Evolutionary conservation across 768 basidiomycete species (phyloP), one percentile per base, ranked within the genome.

Genomic region (Lactarius sp.): DNA sequence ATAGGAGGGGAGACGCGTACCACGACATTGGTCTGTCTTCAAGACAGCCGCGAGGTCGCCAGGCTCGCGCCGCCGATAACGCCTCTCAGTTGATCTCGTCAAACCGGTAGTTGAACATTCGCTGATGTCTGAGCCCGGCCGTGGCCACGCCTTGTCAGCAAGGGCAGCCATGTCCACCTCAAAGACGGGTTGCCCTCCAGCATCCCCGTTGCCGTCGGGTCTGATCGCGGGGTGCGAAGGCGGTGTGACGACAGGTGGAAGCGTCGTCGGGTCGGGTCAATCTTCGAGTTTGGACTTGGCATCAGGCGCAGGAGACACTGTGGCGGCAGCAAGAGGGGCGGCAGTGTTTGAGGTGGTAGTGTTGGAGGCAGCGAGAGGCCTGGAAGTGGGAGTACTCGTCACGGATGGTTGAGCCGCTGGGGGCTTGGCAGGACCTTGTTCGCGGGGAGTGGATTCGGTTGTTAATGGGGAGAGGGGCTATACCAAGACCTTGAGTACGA

Each of bases 31-130:
- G n/a, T n/a, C n/a, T n/a, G 84, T 83, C 71, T 94, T 94, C 60
- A 94, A 80, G 51, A 91, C 84, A 62, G 82, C 85, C 0, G 88
- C 90, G 60, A 89, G 79, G 61, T 93, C 92, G 2, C 90, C 87
- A 56, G 93, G 73, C 61, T 93, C 90, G 47, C 90, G 81, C 69
- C 93, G 80, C 69, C 92, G 83, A 74, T 90, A 88, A 69, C 88
- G 87, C 87, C 71, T 93, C 91, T 93, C 94, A 99, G 39, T 89
- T 90, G 16, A 92, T 82, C 75, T 99, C 97, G 74, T 99, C 97
- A 71, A 98, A 98, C 0, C 97, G 96, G 69, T 97, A 98, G 75
- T 99, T 98, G 77, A 99, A 99, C 94, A 99, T 77, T 98, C 95
- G 68, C 90, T 89, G 65, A 97, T 80, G 77, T 97, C 94, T 4